These are phyloP conservation scores for Gnomoniopsis smithogilvyi DNA, from an alignment of 2,329 filamentous ascomycete genomes.

Conservation along the genomic window DNA sequence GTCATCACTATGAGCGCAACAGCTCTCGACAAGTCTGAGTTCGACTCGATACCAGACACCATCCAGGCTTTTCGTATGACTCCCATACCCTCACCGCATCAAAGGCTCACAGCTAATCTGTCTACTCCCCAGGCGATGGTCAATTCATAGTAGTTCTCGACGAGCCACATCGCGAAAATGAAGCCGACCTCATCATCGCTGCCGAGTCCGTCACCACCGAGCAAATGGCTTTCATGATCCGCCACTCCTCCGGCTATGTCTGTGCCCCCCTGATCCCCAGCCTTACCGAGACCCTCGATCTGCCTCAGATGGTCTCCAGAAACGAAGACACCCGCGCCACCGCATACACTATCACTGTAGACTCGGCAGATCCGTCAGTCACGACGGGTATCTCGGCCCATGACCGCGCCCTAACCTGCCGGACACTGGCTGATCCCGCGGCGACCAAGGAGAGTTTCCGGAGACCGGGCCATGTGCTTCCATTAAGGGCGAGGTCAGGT, in stretches of 20 bases:
- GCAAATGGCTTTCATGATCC: constrained; percentile 96
- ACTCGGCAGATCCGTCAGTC: constrained; percentile 68
- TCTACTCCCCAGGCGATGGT: constrained; percentile 56
- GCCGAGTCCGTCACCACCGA: constrained; percentile 78
- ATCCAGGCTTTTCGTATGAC: constrained; percentile 62
- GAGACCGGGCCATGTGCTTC: constrained; percentile 86
- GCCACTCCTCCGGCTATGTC: constrained; percentile 85
- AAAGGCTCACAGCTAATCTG: constrained; percentile 3
- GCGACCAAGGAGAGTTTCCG: constrained; percentile 62
- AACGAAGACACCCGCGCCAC: constrained; percentile 83
- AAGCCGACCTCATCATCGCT: constrained; percentile 96
- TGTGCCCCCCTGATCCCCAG: constrained; percentile 77
- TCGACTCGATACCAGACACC: constrained; percentile 63
- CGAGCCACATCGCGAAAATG: constrained; percentile 88
- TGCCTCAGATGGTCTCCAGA: constrained; percentile 82
- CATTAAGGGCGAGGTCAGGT: constrained; percentile 73
- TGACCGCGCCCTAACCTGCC: constrained; percentile 80
- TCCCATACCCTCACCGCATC: neutral
- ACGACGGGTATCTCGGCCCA: constrained; percentile 89
- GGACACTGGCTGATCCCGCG: constrained; percentile 68
- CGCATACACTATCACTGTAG: constrained; percentile 89
- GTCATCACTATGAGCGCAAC: constrained; percentile 44
- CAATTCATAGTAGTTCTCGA: constrained; percentile 97
- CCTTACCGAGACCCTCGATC: constrained; percentile 66
- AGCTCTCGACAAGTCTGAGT: constrained; percentile 49